phyloP scores from a whole-genome alignment of 495 filamentous ascomycete genomes.

The Penicillium egyptiacum region DNA sequence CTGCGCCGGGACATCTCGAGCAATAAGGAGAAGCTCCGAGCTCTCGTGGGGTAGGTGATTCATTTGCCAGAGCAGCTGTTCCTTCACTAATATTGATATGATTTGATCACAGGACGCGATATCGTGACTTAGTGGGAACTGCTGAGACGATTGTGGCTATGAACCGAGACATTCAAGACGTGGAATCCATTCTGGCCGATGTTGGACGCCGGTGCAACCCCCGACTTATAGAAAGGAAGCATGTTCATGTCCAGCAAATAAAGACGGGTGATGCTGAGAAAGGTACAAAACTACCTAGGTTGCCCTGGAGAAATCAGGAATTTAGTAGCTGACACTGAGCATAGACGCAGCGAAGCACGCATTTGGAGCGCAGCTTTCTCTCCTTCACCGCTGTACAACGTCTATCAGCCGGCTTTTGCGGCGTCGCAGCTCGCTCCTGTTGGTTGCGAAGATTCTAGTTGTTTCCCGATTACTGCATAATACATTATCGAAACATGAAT shows the following conservation, averaged over 20 bases:
- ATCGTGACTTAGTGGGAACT: conserved; percentile 88
- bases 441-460: conserved; percentile 79
- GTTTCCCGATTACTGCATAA: conserved; percentile 71
- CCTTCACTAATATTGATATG: conserved; percentile 14
- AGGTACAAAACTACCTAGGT: conserved; percentile 45
- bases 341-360: conserved; percentile 53
- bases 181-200: conserved; percentile 66
- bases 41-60: conserved; percentile 73
- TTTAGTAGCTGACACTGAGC: conserved; percentile 21
- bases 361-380: conserved; percentile 60
- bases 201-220: conserved; percentile 80
- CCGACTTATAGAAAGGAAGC: conserved; percentile 65
- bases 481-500: conserved; percentile 55
- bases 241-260: conserved; percentile 60
- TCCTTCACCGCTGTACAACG: conserved; percentile 60
- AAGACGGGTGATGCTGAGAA: conserved; percentile 45
- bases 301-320: conserved; percentile 21
- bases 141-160: conserved; percentile 90
- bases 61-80: neutral
- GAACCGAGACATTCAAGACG: conserved; percentile 71
- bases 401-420: conserved; percentile 58
- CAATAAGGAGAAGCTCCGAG: conserved; percentile 84
- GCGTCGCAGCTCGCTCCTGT: conserved; percentile 56
- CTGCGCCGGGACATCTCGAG: conserved; percentile 66
- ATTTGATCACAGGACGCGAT: conserved; percentile 60